Base-by-base conservation (phyloP, 108 stramenopile species). In the Skeletonema costatum region DNA sequence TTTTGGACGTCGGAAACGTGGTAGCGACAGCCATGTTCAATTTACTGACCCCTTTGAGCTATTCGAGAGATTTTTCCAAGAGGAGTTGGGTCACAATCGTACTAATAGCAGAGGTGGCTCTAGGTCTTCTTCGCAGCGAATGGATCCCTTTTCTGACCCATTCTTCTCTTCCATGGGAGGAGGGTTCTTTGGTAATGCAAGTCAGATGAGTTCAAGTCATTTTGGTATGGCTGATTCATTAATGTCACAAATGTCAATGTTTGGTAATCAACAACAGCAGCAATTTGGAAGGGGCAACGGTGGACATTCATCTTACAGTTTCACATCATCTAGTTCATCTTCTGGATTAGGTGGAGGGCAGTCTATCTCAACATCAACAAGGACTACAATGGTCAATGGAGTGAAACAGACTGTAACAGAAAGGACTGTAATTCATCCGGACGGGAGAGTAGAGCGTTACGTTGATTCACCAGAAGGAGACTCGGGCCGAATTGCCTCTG, bases 351-450 rank as follows among this genome's bases (percentile, higher is more conserved):
- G 72, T 2, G 65, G 50, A 1, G 12, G 17, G 36, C 70, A 38
- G 60, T 84, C 72, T 66, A 67, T 81, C 17, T 75, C 76, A 51
- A 73, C 75, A 19, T 63, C 61, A 33, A 85, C 90, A 1, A 86
- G 88, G 16, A 90, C 88, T 2, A 87, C 88, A 10, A 90, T 91
- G 60, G 80, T 92, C 38, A 95, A 95, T 83, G 93, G 93, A 62
- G 86, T 82, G 70, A 79, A 86, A 25, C 70, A 87, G 78, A 95
- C 92, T 11, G 87, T 91, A 3, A 90, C 88, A 35, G 93, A 95
- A 67, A 73, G 86, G 12, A 86, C 89, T 8, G 76, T 91, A 30
- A 80, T 81, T 19, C 83, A 90, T 32, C 81, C 91, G 1, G 93
- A 95, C 80, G 93, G 93, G 17, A 87, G 87, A 10, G 90, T 94